A percentile compares a stretch with the other conserved stretches of the same genome.
phyloP scores from a whole-genome alignment of 208 protist species.

The Trypanosoma brucei region DNA sequence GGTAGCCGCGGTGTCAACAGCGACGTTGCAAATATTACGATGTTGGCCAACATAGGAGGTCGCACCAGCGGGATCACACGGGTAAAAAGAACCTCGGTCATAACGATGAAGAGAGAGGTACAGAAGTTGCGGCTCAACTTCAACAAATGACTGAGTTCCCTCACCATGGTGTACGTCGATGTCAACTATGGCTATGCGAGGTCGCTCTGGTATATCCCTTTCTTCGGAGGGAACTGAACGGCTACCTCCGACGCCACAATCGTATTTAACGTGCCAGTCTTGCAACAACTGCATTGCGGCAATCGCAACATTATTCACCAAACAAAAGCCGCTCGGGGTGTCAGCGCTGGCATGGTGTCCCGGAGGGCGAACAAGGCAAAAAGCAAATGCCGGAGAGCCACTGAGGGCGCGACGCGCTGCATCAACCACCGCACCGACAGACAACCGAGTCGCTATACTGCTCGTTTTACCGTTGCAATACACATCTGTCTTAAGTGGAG shows the following conservation, averaged over 20 bases:
- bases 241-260: not conserved
- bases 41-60: slow-evolving; percentile 39
- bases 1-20: slow-evolving; percentile 53
- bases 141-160: slow-evolving; percentile 88
- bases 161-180: slow-evolving; percentile 93
- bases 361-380: slow-evolving; percentile 86
- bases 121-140: slow-evolving; percentile 45
- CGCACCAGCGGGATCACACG: slow-evolving; percentile 30
- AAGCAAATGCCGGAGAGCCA: slow-evolving; percentile 34
- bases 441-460: slow-evolving; percentile 46
- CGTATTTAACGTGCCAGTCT: slow-evolving; percentile 17
- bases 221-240: not conserved
- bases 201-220: slow-evolving; percentile 1
- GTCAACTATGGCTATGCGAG: slow-evolving; percentile 79
- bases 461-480: slow-evolving; percentile 71
- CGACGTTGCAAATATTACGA: slow-evolving; percentile 67
- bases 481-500: slow-evolving; percentile 58
- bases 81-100: slow-evolving; percentile 69
- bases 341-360: slow-evolving; percentile 82
- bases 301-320: slow-evolving; percentile 88
- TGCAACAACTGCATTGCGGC: slow-evolving; percentile 45
- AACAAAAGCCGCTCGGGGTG: slow-evolving; percentile 79
- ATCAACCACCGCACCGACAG: slow-evolving; percentile 66
- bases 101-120: slow-evolving; percentile 87
- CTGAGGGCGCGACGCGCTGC: slow-evolving; percentile 33